Conservation (phyloP, 139 green algal species). For the Chlorella sorokiniana region DNA sequence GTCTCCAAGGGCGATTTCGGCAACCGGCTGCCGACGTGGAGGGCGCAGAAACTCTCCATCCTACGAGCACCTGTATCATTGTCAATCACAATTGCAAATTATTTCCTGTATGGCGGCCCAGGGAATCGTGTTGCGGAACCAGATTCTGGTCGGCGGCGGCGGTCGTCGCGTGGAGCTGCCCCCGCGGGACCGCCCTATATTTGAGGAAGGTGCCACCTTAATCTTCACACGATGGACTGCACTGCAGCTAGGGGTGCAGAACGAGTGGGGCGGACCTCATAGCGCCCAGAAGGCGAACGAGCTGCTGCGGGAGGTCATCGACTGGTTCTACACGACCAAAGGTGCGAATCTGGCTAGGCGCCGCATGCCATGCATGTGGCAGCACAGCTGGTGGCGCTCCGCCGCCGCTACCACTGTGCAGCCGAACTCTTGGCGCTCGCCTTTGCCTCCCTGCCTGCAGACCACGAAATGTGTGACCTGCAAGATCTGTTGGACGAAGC, state of each 20-base stretch:
- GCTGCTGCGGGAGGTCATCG: constrained; percentile 73
- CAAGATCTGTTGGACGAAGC: constrained; percentile 46
- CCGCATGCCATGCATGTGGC: not conserved
- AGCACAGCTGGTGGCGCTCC: not conserved
- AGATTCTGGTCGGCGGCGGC: constrained; percentile 33
- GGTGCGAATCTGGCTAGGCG: constrained; percentile 47
- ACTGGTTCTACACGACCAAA: constrained; percentile 85
- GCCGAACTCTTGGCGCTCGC: not conserved
- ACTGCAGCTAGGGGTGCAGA: constrained; percentile 84
- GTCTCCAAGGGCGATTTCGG: too few species aligned
- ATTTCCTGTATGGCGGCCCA: constrained; percentile 14
- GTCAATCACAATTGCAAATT: not conserved
- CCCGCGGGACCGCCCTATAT: constrained; percentile 43
- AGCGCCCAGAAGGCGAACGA: constrained; percentile 77
- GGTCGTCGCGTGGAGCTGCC: constrained; percentile 12
- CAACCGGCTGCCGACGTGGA: too few species aligned
- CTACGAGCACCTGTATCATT: too few species aligned
- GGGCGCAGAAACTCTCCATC: too few species aligned
- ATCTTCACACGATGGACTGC: constrained; percentile 87
- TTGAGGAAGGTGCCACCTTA: constrained; percentile 77
- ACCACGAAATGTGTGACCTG: constrained; percentile 43
- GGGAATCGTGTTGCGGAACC: constrained; percentile 47
- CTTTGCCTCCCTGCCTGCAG: constrained; percentile 6
- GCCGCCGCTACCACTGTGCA: not conserved
- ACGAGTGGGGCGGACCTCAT: constrained; percentile 84